Evolutionary conservation across 1,284 basidiomycete genomes (phyloP).

Genomic region (Coniophora puteana): DNA sequence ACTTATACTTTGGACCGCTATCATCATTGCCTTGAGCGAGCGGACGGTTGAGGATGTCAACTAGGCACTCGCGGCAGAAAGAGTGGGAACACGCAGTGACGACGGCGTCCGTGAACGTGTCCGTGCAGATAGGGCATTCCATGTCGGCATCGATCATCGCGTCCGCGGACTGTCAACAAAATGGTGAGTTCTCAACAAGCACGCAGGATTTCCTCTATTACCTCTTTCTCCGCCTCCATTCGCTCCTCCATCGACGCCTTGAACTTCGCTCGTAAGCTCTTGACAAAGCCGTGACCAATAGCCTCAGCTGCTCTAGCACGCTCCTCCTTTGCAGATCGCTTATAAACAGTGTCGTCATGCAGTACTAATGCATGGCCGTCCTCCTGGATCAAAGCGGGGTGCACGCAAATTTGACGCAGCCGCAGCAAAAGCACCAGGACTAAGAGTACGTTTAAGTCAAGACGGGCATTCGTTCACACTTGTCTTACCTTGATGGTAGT

Average conservation of each 20-base stretch:
- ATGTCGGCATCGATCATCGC: constrained; percentile 43
- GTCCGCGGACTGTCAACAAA: constrained; percentile 36
- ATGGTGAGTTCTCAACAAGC: too few relatives aligned
- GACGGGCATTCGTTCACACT: not conserved
- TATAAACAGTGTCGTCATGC: constrained; percentile 34
- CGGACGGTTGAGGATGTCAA: constrained; percentile 35
- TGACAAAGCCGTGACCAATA: constrained; percentile 45
- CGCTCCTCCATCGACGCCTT: constrained; percentile 33
- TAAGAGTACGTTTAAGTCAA: constrained; percentile 6
- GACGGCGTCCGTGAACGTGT: constrained; percentile 41
- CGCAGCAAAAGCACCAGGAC: constrained; percentile 53
- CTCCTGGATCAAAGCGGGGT: constrained; percentile 51
- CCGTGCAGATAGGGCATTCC: constrained; percentile 55
- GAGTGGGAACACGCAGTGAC: constrained; percentile 47
- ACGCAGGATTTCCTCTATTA: constrained; percentile 19
- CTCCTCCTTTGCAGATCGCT: constrained; percentile 33
- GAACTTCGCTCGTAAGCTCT: constrained; percentile 41
- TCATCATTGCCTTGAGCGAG: constrained; percentile 30
- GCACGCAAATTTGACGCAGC: constrained; percentile 53
- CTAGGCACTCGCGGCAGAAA: constrained; percentile 51
- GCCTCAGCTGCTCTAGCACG: constrained; percentile 40
- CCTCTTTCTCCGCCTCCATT: constrained; percentile 48
- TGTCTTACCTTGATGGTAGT: constrained; percentile 40
- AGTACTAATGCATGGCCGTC: constrained; percentile 35
- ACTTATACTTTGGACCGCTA: constrained; percentile 25